Percentiles rank a stretch among this genome's conserved stretches.
phyloP scores from a whole-genome alignment of 495 filamentous ascomycete genomes.

The Talaromyces proteolyticus region DNA sequence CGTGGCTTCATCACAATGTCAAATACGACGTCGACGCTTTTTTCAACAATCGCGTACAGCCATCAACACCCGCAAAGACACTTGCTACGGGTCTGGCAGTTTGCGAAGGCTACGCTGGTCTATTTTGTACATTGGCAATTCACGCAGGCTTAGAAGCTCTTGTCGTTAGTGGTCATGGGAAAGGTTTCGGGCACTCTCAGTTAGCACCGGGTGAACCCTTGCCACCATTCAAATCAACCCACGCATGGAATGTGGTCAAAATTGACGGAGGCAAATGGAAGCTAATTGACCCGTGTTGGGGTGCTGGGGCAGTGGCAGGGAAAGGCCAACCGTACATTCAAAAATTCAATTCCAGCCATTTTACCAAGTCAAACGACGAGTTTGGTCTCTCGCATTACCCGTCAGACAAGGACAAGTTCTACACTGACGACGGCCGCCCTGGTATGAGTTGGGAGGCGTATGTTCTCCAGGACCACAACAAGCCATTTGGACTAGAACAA shows the following conservation, averaged over 20 bases:
- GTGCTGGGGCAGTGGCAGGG: slow-evolving; percentile 60
- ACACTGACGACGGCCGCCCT: slow-evolving; percentile 52
- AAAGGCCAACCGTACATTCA: slow-evolving; percentile 52
- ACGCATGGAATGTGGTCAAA: slow-evolving; percentile 91
- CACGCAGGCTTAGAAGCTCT: slow-evolving; percentile 67
- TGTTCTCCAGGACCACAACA: slow-evolving; percentile 46
- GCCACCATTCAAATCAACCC: slow-evolving; percentile 54
- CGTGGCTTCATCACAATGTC: slow-evolving; percentile 94
- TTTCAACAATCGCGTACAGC: slow-evolving; percentile 60
- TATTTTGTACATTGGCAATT: slow-evolving; percentile 68
- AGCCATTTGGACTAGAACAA: slow-evolving; percentile 29
- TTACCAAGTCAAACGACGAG: slow-evolving; percentile 74
- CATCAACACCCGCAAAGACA: slow-evolving; percentile 60
- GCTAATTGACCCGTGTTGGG: slow-evolving; percentile 89
- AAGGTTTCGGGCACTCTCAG: slow-evolving; percentile 67
- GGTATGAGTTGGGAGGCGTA: slow-evolving; percentile 76
- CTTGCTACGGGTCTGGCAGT: slow-evolving; percentile 75
- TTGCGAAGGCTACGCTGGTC: slow-evolving; percentile 85
- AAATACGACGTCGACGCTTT: slow-evolving; percentile 74
- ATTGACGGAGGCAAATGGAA: slow-evolving; percentile 89
- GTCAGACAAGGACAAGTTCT: slow-evolving; percentile 57
- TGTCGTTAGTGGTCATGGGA: slow-evolving; percentile 75
- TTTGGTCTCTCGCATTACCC: slow-evolving; percentile 83
- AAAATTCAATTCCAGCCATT: slow-evolving; percentile 61
- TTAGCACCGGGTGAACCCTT: slow-evolving; percentile 47